Conservation (phyloP, 2,329 filamentous ascomycete genomes). For the Neoscytalidium dimidiatum region DNA sequence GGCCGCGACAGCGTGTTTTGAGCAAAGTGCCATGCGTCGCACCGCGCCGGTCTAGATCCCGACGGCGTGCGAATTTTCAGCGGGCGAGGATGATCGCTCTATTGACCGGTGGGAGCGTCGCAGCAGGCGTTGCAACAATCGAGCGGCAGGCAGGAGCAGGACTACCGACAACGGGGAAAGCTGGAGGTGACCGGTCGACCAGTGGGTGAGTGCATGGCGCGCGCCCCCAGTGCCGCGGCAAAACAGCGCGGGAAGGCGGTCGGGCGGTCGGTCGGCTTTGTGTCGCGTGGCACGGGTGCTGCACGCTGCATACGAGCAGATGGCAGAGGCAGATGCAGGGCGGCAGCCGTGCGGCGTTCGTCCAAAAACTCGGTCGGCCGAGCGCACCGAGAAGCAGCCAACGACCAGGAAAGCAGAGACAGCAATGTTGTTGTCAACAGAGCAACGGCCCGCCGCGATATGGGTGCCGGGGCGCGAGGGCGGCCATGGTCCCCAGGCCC, state of each 20-base stretch:
- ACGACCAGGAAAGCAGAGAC: background rate
- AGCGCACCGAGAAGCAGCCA: background rate
- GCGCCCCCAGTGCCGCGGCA: background rate
- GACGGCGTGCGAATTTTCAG: background rate
- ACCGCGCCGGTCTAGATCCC: slow-evolving; percentile 11
- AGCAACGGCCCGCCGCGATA: slow-evolving; percentile 15
- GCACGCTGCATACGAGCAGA: background rate
- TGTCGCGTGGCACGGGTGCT: slow-evolving; percentile 9
- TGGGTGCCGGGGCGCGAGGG: background rate
- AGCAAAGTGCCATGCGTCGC: background rate
- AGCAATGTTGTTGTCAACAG: slow-evolving; percentile 13
- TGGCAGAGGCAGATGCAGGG: too few species aligned
- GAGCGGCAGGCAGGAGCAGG: background rate
- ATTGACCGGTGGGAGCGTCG: slow-evolving; percentile 2
- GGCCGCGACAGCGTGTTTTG: slow-evolving; percentile 1
- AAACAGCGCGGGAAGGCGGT: background rate
- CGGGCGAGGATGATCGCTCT: background rate
- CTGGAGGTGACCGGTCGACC: background rate
- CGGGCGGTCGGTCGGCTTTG: background rate
- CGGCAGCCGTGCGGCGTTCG: background rate
- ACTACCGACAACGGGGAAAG: background rate
- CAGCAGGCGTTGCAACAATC: background rate
- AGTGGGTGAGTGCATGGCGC: background rate
- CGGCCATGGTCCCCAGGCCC: background rate
- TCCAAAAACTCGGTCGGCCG: slow-evolving; percentile 1